These are phyloP conservation scores for Xylaria intraflava DNA, from an alignment of 495 filamentous ascomycete genomes.

Conservation along the genomic window DNA sequence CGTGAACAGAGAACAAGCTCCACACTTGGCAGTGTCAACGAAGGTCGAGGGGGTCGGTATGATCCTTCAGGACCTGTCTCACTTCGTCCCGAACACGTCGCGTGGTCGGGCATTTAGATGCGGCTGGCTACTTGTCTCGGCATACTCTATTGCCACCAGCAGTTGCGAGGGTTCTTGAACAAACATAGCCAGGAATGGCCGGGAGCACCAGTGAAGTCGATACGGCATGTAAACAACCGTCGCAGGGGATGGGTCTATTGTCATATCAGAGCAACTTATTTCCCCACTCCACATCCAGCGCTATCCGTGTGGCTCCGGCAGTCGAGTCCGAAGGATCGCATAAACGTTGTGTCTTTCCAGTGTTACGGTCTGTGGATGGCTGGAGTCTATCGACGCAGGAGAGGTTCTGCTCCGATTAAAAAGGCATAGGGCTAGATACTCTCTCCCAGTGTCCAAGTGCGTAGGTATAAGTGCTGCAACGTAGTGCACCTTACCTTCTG, in stretches of 20 bases:
- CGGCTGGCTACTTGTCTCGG: constrained; percentile 1
- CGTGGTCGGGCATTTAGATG: neutral
- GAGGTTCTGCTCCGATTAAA: neutral
- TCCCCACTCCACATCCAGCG: neutral
- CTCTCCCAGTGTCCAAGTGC: no score
- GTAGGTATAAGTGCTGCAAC: no score
- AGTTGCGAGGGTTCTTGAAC: neutral
- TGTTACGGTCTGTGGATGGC: neutral
- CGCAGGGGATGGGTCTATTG: neutral
- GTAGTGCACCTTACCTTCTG: no score
- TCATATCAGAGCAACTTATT: neutral
- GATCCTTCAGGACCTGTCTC: neutral
- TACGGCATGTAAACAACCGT: neutral
- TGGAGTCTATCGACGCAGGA: neutral
- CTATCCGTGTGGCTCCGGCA: neutral
- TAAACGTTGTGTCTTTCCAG: neutral
- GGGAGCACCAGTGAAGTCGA: constrained; percentile 5
- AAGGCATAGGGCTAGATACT: no score
- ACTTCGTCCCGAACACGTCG: neutral
- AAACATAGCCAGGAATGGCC: neutral
- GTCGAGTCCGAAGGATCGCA: constrained; percentile 3
- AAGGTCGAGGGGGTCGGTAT: neutral
- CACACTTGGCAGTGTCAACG: neutral
- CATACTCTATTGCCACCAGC: neutral
- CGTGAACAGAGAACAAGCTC: neutral